A percentile compares a stretch with the other conserved stretches of the same genome.
These are phyloP conservation scores for Boletus edulis DNA, from an alignment of 768 basidiomycete genomes.

Conservation along the genomic window DNA sequence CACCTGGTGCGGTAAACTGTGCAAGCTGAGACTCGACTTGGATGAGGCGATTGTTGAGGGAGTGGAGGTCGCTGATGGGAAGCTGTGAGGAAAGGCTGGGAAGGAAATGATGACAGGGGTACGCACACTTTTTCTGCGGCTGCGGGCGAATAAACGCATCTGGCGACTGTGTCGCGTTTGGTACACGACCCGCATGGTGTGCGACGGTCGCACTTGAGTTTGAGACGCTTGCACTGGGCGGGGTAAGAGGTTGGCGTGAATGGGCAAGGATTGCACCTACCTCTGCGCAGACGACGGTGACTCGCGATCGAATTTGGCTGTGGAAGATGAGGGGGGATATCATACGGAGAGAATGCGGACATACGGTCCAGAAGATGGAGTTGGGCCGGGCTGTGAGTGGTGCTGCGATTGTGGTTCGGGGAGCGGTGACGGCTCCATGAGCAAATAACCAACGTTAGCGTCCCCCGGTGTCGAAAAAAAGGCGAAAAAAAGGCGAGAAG, in stretches of 20 bases:
- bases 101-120: not conserved
- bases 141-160: slow-evolving; percentile 77
- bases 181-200: slow-evolving; percentile 75
- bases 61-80: slow-evolving; percentile 65
- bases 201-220: slow-evolving; percentile 80
- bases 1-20: slow-evolving; percentile 39
- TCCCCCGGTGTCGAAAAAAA: not conserved
- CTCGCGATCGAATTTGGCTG: slow-evolving; percentile 71
- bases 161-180: slow-evolving; percentile 70
- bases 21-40: slow-evolving; percentile 63
- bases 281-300: slow-evolving; percentile 83
- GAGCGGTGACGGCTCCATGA: slow-evolving; percentile 20
- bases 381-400: slow-evolving; percentile 14
- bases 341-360: slow-evolving; percentile 12
- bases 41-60: slow-evolving; percentile 76
- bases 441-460: not conserved
- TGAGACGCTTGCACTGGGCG: slow-evolving; percentile 78
- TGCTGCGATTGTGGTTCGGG: slow-evolving; percentile 18
- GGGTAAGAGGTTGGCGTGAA: slow-evolving; percentile 3
- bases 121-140: slow-evolving; percentile 84
- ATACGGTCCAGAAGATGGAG: slow-evolving; percentile 31
- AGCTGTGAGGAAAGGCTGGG: not conserved
- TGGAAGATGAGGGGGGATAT: slow-evolving; percentile 1
- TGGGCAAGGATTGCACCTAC: slow-evolving; percentile 36
- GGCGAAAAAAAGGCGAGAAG: not conserved